Evolutionary conservation across 352 stramenopile genomes (phyloP).

Genomic region (Phytophthora foliorum): DNA sequence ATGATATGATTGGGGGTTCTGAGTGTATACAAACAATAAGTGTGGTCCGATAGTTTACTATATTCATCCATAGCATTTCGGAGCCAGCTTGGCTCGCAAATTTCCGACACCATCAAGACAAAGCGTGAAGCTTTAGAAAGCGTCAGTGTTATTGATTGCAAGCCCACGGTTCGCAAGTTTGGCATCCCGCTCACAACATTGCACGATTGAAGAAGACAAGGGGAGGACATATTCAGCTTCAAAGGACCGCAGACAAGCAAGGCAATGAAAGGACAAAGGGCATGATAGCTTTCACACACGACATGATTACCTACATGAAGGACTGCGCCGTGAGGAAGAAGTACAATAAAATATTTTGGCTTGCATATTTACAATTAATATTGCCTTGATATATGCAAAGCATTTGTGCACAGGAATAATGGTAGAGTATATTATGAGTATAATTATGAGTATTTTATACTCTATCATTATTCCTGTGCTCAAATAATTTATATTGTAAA

Average conservation of each 20-base stretch:
- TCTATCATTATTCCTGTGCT: too few species aligned
- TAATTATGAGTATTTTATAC: too few species aligned
- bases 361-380: background rate
- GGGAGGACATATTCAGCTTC: background rate
- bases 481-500: too few species aligned
- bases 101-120: too few species aligned
- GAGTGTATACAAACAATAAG: too few species aligned
- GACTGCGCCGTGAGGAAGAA: slow-evolving; percentile 6
- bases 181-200: background rate
- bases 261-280: background rate
- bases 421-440: slow-evolving; percentile 4
- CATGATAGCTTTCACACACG: slow-evolving; percentile 1
- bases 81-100: too few species aligned
- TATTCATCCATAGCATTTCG: too few species aligned
- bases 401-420: slow-evolving; percentile 9
- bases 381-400: background rate
- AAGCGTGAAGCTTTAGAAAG: background rate
- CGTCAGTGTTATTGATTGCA: background rate
- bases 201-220: background rate
- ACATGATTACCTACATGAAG: slow-evolving; percentile 5
- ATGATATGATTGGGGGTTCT: too few species aligned
- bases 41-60: too few species aligned
- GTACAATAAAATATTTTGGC: background rate
- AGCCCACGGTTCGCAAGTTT: background rate
- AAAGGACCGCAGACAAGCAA: slow-evolving; percentile 4